Evolutionary conservation across 139 green algal species (phyloP).

Genomic region (Micromonas commoda): DNA sequence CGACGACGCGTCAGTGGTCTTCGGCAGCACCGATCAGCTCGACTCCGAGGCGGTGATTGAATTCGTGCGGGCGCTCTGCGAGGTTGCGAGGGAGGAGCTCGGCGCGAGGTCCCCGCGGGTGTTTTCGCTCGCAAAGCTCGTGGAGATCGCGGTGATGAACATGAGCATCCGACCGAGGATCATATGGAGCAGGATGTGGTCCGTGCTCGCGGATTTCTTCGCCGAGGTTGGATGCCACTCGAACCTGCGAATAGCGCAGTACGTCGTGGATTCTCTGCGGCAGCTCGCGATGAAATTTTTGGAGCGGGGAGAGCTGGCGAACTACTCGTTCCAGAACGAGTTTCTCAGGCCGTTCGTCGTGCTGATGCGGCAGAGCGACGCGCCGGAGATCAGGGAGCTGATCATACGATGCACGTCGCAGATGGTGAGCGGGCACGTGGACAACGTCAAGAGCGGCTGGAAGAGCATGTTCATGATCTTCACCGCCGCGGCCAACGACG

Average conservation of each 20-base stretch:
- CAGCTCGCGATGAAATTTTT: constrained; percentile 43
- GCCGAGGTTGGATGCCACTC: constrained; percentile 69
- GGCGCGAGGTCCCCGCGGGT: not conserved
- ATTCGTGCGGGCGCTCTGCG: constrained; percentile 79
- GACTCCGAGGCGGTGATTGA: constrained; percentile 80
- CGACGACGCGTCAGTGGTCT: not conserved
- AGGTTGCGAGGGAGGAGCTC: constrained; percentile 61
- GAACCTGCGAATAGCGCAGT: constrained; percentile 76
- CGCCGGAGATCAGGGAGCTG: constrained; percentile 91
- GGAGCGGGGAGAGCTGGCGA: constrained; percentile 93
- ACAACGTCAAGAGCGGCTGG: constrained; percentile 95
- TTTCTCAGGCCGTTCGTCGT: constrained; percentile 97
- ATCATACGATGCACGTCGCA: constrained; percentile 83
- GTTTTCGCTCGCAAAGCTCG: constrained; percentile 19
- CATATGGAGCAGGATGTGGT: constrained; percentile 93
- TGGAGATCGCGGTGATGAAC: constrained; percentile 76
- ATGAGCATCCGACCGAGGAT: constrained; percentile 96
- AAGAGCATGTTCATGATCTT: constrained; percentile 99
- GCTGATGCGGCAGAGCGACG: constrained; percentile 78
- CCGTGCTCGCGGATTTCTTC: constrained; percentile 89
- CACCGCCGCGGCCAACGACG: constrained; percentile 75
- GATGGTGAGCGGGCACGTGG: constrained; percentile 56
- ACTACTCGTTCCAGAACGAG: constrained; percentile 99
- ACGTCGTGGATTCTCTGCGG: constrained; percentile 75
- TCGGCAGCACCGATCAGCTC: constrained; percentile 54